Conservation (phyloP, 2,329 filamentous ascomycete genomes). For the Nemania diffusa region DNA sequence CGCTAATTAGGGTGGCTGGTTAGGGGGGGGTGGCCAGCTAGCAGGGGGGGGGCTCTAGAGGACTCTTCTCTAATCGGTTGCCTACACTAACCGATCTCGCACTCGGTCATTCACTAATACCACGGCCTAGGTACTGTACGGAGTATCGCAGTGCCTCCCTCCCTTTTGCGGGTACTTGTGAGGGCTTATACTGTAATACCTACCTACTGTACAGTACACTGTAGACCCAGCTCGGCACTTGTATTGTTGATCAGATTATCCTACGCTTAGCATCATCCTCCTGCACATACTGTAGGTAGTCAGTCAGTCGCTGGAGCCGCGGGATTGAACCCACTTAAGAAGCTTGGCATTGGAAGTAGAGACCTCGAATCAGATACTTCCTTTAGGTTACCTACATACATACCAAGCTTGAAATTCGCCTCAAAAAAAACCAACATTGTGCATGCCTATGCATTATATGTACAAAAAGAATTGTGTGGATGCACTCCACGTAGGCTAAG, state of each 20-base stretch:
- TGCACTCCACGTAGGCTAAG: background rate
- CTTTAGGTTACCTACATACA: background rate
- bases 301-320: slow-evolving; percentile 5
- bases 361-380: background rate
- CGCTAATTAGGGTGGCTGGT: too few relatives aligned
- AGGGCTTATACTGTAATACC: background rate
- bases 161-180: background rate
- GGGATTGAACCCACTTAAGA: background rate
- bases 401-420: background rate
- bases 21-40: too few relatives aligned
- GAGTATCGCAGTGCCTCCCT: background rate
- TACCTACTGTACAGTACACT: background rate
- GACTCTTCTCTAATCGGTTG: background rate
- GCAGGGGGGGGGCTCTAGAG: too few relatives aligned
- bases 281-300: background rate
- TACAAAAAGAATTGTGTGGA: background rate
- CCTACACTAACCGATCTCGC: background rate
- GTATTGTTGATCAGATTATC: background rate
- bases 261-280: background rate
- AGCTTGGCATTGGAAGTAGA: slow-evolving; percentile 10
- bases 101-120: background rate
- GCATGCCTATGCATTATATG: background rate
- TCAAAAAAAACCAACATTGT: background rate
- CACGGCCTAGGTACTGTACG: background rate
- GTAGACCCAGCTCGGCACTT: slow-evolving; percentile 5